A percentile compares a stretch with the other conserved stretches of the same genome.
Conservation (phyloP, 352 stramenopile genomes). For the Pythium phragmiticola region DNA sequence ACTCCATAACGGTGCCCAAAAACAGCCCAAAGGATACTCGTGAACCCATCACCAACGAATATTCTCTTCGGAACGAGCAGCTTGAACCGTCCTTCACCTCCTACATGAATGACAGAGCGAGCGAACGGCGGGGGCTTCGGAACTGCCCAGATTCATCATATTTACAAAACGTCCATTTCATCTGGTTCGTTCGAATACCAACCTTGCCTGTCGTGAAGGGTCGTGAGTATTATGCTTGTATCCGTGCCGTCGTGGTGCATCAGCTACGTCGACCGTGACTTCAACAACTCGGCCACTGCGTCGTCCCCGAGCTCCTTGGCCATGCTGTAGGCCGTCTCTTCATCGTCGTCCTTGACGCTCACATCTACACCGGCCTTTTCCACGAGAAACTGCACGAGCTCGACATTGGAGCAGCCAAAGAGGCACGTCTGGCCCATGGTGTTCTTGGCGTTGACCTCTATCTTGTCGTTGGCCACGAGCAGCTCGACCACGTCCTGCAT, state of each 20-base stretch:
- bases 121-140: neutral
- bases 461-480: slow-evolving; percentile 44
- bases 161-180: slow-evolving; percentile 19
- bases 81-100: neutral
- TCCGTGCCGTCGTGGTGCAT: neutral
- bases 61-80: too few relatives aligned
- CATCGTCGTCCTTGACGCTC: slow-evolving; percentile 56
- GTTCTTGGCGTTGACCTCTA: slow-evolving; percentile 73
- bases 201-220: slow-evolving; percentile 6
- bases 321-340: slow-evolving; percentile 70
- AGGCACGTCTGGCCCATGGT: slow-evolving; percentile 71
- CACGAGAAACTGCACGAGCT: slow-evolving; percentile 64
- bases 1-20: neutral
- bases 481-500: slow-evolving; percentile 81
- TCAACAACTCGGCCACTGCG: slow-evolving; percentile 64
- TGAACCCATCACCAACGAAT: too few relatives aligned
- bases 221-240: neutral
- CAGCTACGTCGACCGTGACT: slow-evolving; percentile 31
- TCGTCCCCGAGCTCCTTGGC: slow-evolving; percentile 73
- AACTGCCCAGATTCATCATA: slow-evolving; percentile 4
- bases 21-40: neutral
- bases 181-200: neutral
- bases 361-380: slow-evolving; percentile 65
- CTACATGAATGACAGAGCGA: neutral
- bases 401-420: slow-evolving; percentile 77